Base-by-base conservation (phyloP, 768 basidiomycete genomes). In the Suillus alpinus region DNA sequence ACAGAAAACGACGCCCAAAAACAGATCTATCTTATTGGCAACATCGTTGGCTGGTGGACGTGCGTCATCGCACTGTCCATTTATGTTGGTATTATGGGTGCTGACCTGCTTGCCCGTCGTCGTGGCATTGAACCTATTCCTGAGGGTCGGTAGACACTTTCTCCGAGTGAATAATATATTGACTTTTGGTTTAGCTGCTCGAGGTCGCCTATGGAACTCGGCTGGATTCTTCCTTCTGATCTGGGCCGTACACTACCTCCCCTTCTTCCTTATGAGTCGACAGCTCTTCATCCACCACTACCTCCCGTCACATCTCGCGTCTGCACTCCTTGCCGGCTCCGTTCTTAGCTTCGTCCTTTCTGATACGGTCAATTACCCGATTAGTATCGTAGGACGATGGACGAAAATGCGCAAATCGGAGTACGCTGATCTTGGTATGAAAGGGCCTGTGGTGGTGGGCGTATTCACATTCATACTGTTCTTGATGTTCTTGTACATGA, bases 251-350 rank as follows among this genome's bases (percentile, higher is more conserved):
- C 97, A 99, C 73, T 99, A 97, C 77, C 78, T 90, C 69, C 97
- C 97, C 6, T 99, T 98, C 84, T 99, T 93, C 87, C 81, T 98
- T 31, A 96, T 99, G 94, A 89, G 83, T 69, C 91, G 97, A 41
- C 97, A 99, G 69, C 82, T 95, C 46, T 99, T 99, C 83, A 79
- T 99, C 29, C 97, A 99, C 73, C 95, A 97, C 74, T 99, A 99
- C 73, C 87, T 99, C 4, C 96, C 96, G 14, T 96, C 96, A 0
- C 97, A 99, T 71, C 82, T 99, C 44, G 89, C 92, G 13, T 95
- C 94, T 14, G 89, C 94, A 13, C 81, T 98, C 60, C 86, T 98
- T 60, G 94, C 96, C 43, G 97, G 97, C 46, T 84, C 94, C 6
- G 90, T 97, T 18, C 80, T 98, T 67, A 92, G 91, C 77, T 98